Conservation (phyloP, 164 flowering plant species). For the Amborella trichopoda region DNA sequence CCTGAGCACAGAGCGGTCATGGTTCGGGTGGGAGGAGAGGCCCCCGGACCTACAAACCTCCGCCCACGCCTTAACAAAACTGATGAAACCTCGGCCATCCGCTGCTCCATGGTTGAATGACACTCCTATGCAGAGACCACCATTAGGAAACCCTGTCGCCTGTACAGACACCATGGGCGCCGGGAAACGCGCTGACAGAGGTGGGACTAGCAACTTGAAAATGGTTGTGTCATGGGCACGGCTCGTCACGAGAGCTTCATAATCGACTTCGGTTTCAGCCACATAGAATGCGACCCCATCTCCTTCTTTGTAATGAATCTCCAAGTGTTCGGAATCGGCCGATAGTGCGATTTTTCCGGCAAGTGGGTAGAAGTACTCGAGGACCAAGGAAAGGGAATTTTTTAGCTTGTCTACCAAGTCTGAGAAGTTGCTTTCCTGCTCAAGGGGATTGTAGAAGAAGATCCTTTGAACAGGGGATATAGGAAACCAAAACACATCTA, state of each 20-base stretch:
- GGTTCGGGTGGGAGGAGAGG: background rate
- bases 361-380: conserved; percentile 29
- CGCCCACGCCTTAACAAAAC: conserved; percentile 11
- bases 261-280: conserved; percentile 8
- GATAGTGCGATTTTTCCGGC: conserved; percentile 20
- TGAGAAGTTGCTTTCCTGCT: no score
- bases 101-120: background rate
- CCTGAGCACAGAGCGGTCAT: no score
- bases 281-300: conserved; percentile 20
- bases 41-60: conserved; percentile 5
- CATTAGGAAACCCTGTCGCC: conserved; percentile 12
- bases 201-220: conserved; percentile 8
- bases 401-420: conserved; percentile 27
- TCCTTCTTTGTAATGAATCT: conserved; percentile 16
- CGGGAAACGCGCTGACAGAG: background rate
- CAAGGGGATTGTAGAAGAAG: no score
- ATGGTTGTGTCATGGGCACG: background rate
- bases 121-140: conserved; percentile 10
- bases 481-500: no score
- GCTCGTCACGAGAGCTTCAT: background rate
- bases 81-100: conserved; percentile 4
- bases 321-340: conserved; percentile 12
- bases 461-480: no score
- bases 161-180: conserved; percentile 7
- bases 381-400: conserved; percentile 29